A percentile compares a stretch with the other conserved stretches of the same genome.
These are phyloP conservation scores for Aureobasidium sp. DNA, from an alignment of 2,329 filamentous ascomycete genomes.

Conservation along the genomic window DNA sequence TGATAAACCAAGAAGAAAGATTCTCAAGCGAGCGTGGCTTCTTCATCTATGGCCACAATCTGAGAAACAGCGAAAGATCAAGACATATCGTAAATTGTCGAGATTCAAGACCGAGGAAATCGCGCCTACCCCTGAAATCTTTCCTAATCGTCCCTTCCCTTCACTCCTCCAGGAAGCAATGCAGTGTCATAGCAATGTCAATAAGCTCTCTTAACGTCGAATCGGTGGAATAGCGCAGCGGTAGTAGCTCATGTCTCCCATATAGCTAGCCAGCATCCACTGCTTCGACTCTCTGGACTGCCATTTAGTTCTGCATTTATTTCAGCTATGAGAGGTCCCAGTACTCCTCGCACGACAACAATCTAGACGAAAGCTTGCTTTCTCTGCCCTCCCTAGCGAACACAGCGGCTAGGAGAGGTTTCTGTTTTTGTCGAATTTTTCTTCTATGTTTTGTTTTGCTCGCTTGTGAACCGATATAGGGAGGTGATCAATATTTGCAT, in stretches of 20 bases:
- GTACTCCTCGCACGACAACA: background rate
- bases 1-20: too few relatives aligned
- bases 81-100: too few relatives aligned
- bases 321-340: background rate
- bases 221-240: background rate
- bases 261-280: background rate
- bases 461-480: too few relatives aligned
- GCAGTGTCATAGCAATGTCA: background rate
- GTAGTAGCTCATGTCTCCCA: background rate
- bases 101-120: background rate
- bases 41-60: too few relatives aligned
- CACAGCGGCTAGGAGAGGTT: background rate
- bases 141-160: background rate
- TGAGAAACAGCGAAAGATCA: too few relatives aligned
- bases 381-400: background rate
- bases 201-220: background rate
- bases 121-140: background rate
- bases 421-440: background rate
- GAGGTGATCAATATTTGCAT: background rate
- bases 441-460: background rate
- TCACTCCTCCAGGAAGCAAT: background rate
- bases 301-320: background rate
- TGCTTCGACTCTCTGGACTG: background rate
- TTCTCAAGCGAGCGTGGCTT: too few relatives aligned
- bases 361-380: background rate